Conservation (phyloP, 768 basidiomycete genomes). For the Ramaria sp. region DNA sequence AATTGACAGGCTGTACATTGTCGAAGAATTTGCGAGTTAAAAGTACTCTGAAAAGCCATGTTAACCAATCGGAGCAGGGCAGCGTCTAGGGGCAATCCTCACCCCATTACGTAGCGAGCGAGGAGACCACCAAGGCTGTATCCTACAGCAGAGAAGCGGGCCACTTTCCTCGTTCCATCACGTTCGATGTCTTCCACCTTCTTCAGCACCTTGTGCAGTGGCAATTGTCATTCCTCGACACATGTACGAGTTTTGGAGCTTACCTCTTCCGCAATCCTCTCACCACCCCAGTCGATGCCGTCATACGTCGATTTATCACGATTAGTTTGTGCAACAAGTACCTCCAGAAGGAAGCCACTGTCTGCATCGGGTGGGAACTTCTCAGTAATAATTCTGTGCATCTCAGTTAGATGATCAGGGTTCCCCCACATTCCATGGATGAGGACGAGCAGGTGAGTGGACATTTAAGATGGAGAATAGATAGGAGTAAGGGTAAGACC, state of each 20-base stretch:
- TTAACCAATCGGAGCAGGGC: not conserved
- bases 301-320: conserved; percentile 62
- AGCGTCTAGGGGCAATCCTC: conserved; percentile 14
- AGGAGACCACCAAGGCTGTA: conserved; percentile 78
- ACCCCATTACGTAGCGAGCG: conserved; percentile 70
- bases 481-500: not conserved
- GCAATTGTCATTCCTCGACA: not conserved
- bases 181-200: conserved; percentile 41
- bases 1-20: conserved; percentile 61
- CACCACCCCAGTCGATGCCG: conserved; percentile 76
- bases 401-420: conserved; percentile 50
- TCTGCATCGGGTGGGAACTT: conserved; percentile 22
- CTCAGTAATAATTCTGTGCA: conserved; percentile 42
- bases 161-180: conserved; percentile 43
- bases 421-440: conserved; percentile 78
- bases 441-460: conserved; percentile 34
- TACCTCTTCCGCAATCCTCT: conserved; percentile 73
- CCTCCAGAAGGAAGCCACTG: conserved; percentile 35
- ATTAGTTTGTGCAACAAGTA: conserved; percentile 59
- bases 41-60: conserved; percentile 35
- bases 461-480: not conserved
- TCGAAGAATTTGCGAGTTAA: conserved; percentile 64
- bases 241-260: conserved; percentile 7
- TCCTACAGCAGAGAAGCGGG: conserved; percentile 62
- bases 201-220: conserved; percentile 36